Percentiles rank a stretch among this genome's conserved stretches.
These are phyloP conservation scores for Cladosporium sp. DNA, from an alignment of 2,329 filamentous ascomycete species.

Conservation along the genomic window DNA sequence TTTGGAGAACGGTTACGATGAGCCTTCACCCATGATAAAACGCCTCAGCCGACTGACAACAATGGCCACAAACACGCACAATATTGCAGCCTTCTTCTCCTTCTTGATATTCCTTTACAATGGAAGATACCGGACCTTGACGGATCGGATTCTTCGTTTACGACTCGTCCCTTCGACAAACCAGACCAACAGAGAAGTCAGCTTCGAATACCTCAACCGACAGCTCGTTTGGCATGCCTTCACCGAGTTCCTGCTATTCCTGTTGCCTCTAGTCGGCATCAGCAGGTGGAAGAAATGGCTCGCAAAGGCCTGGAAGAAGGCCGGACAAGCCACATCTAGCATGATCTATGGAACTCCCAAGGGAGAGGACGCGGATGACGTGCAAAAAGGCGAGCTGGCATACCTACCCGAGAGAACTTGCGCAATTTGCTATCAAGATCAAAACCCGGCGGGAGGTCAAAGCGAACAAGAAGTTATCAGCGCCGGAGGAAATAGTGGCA, in stretches of 20 bases:
- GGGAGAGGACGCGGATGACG: conserved; percentile 41
- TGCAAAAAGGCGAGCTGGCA: conserved; percentile 60
- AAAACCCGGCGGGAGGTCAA: conserved; percentile 61
- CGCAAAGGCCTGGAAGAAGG: conserved; percentile 77
- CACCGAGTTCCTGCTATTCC: conserved; percentile 95
- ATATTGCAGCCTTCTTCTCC: conserved; percentile 73
- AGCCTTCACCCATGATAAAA: conserved; percentile 46
- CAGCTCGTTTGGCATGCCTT: conserved; percentile 99
- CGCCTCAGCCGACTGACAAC: conserved; percentile 66
- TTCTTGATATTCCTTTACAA: conserved; percentile 90
- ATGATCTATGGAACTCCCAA: conserved; percentile 33
- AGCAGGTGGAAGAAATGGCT: conserved; percentile 89
- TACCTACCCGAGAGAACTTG: conserved; percentile 93
- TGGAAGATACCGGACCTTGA: conserved; percentile 82
- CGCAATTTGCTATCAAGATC: conserved; percentile 93
- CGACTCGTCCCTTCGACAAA: conserved; percentile 78
- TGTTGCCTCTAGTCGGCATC: conserved; percentile 94
- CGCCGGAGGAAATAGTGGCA: conserved; percentile 52
- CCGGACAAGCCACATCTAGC: conserved; percentile 55
- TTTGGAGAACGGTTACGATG: conserved; percentile 68
- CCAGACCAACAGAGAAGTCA: conserved; percentile 85
- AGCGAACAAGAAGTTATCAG: conserved; percentile 73
- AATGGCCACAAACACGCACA: conserved; percentile 66
- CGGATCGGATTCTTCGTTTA: conserved; percentile 79
- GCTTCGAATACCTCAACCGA: conserved; percentile 94